These are phyloP conservation scores for Tetracentron sinense DNA, from an alignment of 164 flowering plant genomes.

Conservation along the genomic window DNA sequence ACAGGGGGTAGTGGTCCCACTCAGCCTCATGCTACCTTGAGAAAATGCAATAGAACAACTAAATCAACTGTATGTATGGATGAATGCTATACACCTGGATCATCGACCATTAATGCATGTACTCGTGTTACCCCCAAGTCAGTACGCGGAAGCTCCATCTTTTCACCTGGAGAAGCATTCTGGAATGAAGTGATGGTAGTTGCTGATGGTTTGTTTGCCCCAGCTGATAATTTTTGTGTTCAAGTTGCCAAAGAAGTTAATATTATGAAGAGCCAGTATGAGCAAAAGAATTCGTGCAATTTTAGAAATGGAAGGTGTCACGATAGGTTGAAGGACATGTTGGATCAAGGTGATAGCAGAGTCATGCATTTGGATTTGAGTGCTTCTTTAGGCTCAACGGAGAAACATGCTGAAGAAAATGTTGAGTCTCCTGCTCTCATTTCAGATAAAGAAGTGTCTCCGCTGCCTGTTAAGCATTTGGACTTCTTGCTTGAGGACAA, in stretches of 20 bases:
- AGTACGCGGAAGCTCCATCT: slow-evolving; percentile 53
- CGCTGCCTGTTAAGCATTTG: slow-evolving; percentile 82
- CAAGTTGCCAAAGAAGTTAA: slow-evolving; percentile 20
- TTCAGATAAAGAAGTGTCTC: slow-evolving; percentile 47
- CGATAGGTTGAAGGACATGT: slow-evolving; percentile 9
- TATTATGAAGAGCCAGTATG: slow-evolving; percentile 17
- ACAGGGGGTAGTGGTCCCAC: slow-evolving; percentile 10
- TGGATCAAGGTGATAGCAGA: slow-evolving; percentile 22
- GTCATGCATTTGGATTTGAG: slow-evolving; percentile 12
- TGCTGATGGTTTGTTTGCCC: slow-evolving; percentile 64
- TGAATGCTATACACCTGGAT: slow-evolving; percentile 46
- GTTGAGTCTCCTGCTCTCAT: neutral
- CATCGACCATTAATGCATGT: slow-evolving; percentile 18
- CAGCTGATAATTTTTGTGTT: slow-evolving; percentile 22
- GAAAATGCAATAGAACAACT: slow-evolving; percentile 43
- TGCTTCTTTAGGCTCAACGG: slow-evolving; percentile 20
- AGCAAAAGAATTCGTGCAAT: slow-evolving; percentile 10
- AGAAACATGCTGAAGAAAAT: slow-evolving; percentile 23
- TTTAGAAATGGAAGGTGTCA: slow-evolving; percentile 14
- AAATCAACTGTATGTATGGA: slow-evolving; percentile 13
- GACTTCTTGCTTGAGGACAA: slow-evolving; percentile 70
- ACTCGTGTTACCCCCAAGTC: slow-evolving; percentile 59
- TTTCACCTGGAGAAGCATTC: slow-evolving; percentile 95
- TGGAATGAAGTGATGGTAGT: slow-evolving; percentile 92
- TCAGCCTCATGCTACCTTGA: slow-evolving; percentile 39